Conservation (phyloP, 2,329 filamentous ascomycete genomes). For the Ophiocordyceps camponoti-floridani region DNA sequence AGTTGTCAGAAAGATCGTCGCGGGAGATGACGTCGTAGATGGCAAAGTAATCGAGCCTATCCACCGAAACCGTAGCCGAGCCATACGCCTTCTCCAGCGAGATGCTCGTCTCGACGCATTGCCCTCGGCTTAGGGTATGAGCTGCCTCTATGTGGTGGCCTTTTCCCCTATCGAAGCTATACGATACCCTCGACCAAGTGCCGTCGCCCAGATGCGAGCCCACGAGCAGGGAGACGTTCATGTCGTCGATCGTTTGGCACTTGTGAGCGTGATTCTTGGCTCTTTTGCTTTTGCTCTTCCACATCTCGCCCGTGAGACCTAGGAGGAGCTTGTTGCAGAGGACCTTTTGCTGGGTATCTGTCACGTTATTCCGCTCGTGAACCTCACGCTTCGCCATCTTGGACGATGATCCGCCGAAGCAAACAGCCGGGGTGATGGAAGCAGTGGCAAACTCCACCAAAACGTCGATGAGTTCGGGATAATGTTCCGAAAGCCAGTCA, state of each 20-base stretch:
- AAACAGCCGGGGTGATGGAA: background rate
- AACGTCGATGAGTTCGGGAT: background rate
- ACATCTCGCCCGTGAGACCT: background rate
- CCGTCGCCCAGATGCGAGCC: background rate
- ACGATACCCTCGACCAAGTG: background rate
- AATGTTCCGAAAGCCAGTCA: background rate
- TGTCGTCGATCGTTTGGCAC: background rate
- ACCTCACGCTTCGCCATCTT: too few species aligned
- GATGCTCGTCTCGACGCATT: background rate
- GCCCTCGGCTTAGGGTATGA: background rate
- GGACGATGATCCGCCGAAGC: background rate
- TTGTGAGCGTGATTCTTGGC: background rate
- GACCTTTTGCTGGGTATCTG: background rate
- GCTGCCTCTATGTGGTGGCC: background rate
- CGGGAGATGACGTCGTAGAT: background rate
- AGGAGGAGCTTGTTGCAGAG: background rate
- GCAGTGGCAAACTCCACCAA: background rate
- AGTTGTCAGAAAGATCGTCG: background rate
- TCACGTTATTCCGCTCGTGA: background rate
- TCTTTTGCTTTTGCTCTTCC: background rate
- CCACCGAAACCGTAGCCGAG: background rate
- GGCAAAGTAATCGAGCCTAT: background rate
- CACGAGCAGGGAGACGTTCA: background rate
- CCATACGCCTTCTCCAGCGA: background rate
- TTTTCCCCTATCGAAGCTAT: background rate